Base-by-base conservation (phyloP, 306 rosid genomes). In the Castanea sativa region DNA sequence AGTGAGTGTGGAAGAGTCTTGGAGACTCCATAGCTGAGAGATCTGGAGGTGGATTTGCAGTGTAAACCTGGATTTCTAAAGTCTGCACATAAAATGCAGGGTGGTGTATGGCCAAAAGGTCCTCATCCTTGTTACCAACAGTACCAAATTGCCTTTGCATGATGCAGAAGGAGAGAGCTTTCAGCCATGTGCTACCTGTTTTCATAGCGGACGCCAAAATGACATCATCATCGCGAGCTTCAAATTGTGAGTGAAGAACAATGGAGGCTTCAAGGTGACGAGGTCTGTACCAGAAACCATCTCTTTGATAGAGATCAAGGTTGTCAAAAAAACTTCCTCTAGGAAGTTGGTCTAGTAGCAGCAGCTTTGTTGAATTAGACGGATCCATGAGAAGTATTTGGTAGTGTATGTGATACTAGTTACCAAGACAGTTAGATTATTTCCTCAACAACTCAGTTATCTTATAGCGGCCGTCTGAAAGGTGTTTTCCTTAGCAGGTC, bases 121-220 rank as follows among this genome's bases (percentile, higher is more conserved):
- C 83, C 33, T 73, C 73, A 1, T 18, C 14, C 19, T 73, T 68
- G 27, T 68, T n/a, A 9, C 25, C 56, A 5, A 63, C 57, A 4
- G 8, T 25, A 18, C 7, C 30, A 27, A 4, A 6, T 51, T 33
- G 38, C 35, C 52, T 79, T 41, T 63, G 29, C 73, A 79, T 71
- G 43, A 79, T 72, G 78, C 55, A 43, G 32, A 73, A 64, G 21
- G 65, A 60, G 29, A 72, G 78, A 43, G 83, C 78, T 33, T 79
- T 79, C 55, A 79, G 78, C 83, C 78, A 79, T 2, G 83, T 78
- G 51, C 73, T 73, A 7, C 83, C 83, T 52, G 83, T 79, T 63
- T 79, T 79, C 78, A 79, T 79, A 2, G 77, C 56, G 3, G 83
- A 79, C 4, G 83, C 78, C 55, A 79, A 21, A 18, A 79, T 49